phyloP scores from a whole-genome alignment of 345 rosid genomes.

The Sonneratia alba region DNA sequence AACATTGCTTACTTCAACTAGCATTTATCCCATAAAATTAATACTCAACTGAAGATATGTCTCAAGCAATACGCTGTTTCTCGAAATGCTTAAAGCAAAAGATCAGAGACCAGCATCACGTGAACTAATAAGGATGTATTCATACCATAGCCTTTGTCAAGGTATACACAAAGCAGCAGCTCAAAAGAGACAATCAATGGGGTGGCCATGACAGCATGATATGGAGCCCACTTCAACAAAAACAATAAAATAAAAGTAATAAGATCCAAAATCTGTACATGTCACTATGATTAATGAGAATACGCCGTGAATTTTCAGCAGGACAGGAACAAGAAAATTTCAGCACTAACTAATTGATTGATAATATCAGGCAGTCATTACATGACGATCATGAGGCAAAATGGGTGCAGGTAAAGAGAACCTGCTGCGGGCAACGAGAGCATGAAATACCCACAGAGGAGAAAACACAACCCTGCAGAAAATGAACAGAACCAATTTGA shows the following conservation, averaged over 20 bases:
- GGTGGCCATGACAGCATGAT: conserved; percentile 60
- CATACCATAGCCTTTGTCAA: conserved; percentile 55
- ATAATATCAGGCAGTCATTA: conserved; percentile 16
- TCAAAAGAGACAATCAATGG: conserved; percentile 86
- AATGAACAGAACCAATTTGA: background rate
- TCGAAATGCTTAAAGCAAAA: background rate
- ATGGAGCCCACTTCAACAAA: conserved; percentile 79
- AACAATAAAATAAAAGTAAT: conserved; percentile 3
- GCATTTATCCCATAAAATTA: background rate
- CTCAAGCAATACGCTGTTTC: background rate
- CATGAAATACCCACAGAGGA: conserved; percentile 81
- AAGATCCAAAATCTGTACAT: background rate
- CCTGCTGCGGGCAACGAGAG: conserved; percentile 72
- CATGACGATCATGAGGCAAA: conserved; percentile 72
- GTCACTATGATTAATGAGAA: background rate
- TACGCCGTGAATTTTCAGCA: background rate
- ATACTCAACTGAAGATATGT: background rate
- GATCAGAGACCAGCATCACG: background rate
- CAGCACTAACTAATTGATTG: background rate
- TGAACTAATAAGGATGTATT: conserved; percentile 1
- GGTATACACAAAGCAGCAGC: conserved; percentile 65
- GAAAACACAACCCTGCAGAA: conserved; percentile 57
- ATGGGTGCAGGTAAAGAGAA: conserved; percentile 92
- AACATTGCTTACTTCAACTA: background rate
- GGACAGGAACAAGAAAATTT: background rate